Evolutionary conservation across 2,329 filamentous ascomycete species (phyloP).

Genomic region (Akanthomyces uredinophilus): DNA sequence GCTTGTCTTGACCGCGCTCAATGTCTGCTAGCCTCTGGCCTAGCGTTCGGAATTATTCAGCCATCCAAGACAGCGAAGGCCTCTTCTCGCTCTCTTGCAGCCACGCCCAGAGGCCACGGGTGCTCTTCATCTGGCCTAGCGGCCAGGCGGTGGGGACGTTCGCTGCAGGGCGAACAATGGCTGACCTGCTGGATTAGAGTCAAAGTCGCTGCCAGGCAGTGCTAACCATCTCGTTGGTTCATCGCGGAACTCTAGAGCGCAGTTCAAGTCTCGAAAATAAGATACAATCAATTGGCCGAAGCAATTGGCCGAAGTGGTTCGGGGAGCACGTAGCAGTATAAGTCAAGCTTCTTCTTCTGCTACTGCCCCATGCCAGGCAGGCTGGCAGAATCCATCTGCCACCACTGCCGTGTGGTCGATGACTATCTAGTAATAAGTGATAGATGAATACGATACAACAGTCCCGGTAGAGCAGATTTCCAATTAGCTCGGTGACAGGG

Average conservation of each 20-base stretch:
- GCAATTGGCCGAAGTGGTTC: not conserved
- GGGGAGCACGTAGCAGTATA: not conserved
- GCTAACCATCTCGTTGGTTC: not conserved
- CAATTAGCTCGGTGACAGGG: not conserved
- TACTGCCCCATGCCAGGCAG: not conserved
- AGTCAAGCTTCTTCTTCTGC: not conserved
- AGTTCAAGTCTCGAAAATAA: slow-evolving; percentile 4
- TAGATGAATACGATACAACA: slow-evolving; percentile 4
- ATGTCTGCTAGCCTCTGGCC: not conserved
- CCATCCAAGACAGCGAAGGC: not conserved
- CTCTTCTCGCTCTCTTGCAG: not conserved
- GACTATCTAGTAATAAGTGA: not conserved
- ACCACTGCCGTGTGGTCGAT: not conserved
- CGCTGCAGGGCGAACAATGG: slow-evolving; percentile 14
- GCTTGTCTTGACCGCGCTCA: not conserved
- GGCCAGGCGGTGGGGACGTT: slow-evolving; percentile 1
- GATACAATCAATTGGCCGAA: not conserved
- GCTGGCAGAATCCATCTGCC: not conserved
- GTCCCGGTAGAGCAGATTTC: not conserved
- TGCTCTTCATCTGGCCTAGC: slow-evolving; percentile 2
- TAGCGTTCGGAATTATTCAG: not conserved
- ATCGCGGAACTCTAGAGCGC: not conserved
- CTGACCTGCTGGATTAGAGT: slow-evolving; percentile 4
- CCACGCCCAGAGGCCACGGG: not conserved
- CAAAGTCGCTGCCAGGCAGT: not conserved